phyloP scores from a whole-genome alignment of 805 yeast genomes.

The Yamadazyma endophytica region DNA sequence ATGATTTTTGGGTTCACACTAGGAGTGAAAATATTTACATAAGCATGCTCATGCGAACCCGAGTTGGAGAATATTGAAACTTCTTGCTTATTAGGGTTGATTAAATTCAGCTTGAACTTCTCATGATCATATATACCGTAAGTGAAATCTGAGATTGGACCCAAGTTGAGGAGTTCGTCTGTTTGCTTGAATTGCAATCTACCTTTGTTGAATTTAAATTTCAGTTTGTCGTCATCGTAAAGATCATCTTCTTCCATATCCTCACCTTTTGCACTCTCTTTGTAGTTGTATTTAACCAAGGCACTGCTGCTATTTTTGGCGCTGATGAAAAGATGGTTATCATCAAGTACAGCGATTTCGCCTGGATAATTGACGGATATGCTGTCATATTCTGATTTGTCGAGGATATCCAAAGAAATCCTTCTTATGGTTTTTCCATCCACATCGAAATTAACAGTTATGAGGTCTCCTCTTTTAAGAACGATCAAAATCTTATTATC shows the following conservation, averaged over 20 bases:
- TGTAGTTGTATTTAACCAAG: constrained; percentile 40
- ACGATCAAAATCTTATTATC: constrained; percentile 32
- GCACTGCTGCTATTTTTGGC: constrained; percentile 57
- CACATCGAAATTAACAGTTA: constrained; percentile 30
- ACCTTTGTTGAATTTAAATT: constrained; percentile 12
- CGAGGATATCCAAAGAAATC: constrained; percentile 23
- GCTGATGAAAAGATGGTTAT: constrained; percentile 52
- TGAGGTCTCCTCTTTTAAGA: constrained; percentile 29
- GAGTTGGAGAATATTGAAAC: constrained; percentile 65
- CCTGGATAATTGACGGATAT: constrained; percentile 36
- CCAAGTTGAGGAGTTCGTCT: constrained; percentile 60
- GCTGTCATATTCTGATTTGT: constrained; percentile 33
- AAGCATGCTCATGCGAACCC: constrained; percentile 56
- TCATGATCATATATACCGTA: constrained; percentile 58
- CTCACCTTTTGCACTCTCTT: constrained; percentile 10
- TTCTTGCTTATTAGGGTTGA: constrained; percentile 66
- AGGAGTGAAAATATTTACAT: constrained; percentile 60
- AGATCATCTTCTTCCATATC: constrained; percentile 22
- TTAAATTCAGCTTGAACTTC: constrained; percentile 52
- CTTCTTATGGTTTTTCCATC: constrained; percentile 41
- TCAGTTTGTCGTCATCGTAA: constrained; percentile 11
- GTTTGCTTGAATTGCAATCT: constrained; percentile 35
- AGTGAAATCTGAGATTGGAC: constrained; percentile 70
- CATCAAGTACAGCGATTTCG: constrained; percentile 36
- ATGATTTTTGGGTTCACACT: constrained; percentile 64